These are phyloP conservation scores for Rhododendron vialii DNA, from an alignment of 148 eudicot genomes.

Conservation along the genomic window DNA sequence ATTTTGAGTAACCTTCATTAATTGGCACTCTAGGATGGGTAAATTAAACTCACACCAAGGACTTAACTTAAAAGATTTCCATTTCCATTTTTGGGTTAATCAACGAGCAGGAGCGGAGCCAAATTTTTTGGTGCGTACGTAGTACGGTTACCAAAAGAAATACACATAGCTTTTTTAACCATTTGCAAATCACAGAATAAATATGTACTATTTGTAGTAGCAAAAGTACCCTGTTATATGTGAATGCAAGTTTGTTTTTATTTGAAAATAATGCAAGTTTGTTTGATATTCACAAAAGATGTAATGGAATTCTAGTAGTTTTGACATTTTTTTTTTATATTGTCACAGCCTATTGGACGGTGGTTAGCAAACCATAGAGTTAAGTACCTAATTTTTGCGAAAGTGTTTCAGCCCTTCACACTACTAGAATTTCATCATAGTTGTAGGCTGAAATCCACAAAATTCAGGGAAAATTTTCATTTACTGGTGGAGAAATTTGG, in stretches of 20 bases:
- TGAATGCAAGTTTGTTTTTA: too few relatives aligned
- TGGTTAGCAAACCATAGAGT: not conserved
- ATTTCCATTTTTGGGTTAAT: too few relatives aligned
- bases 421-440: not conserved
- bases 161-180: not conserved
- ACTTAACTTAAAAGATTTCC: not conserved
- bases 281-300: too few relatives aligned
- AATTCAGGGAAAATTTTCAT: not conserved
- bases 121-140: not conserved
- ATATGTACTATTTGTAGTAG: too few relatives aligned
- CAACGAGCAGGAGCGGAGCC: not conserved
- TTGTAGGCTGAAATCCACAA: not conserved
- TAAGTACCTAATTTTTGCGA: not conserved
- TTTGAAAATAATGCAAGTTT: too few relatives aligned
- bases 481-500: not conserved
- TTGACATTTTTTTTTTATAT: not conserved
- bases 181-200: not conserved
- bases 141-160: not conserved
- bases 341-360: not conserved
- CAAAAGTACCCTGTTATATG: too few relatives aligned
- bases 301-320: too few relatives aligned
- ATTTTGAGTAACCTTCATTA: not conserved
- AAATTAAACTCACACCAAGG: not conserved
- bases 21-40: not conserved
- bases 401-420: too few relatives aligned